Conservation (phyloP, 129 eudicot genomes). For the Kitagawia praeruptora region DNA sequence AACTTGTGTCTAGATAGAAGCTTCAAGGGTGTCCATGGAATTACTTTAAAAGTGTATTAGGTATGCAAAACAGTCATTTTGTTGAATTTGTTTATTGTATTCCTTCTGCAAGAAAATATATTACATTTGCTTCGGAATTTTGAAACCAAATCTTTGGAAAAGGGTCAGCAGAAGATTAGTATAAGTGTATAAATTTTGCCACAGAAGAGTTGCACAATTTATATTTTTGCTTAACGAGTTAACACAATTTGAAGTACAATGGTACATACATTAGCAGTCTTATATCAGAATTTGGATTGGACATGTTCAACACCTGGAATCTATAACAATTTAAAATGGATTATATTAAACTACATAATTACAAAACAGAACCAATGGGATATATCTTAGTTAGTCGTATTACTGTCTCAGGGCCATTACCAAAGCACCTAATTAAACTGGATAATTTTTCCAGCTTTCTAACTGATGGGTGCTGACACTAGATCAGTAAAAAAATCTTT, state of each 20-base stretch:
- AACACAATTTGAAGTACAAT: not conserved
- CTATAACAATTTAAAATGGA: too few species aligned
- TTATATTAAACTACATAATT: too few species aligned
- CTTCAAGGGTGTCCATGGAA: not conserved
- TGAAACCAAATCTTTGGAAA: not conserved
- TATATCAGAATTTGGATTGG: not conserved
- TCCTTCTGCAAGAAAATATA: not conserved
- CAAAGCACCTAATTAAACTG: not conserved
- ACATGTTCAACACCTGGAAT: not conserved
- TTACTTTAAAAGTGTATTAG: not conserved
- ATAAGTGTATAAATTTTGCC: not conserved
- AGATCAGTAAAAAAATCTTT: not conserved
- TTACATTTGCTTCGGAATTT: not conserved
- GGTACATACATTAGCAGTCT: not conserved
- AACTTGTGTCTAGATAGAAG: not conserved
- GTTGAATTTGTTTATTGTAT: not conserved
- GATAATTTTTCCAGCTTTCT: not conserved
- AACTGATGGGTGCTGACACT: not conserved
- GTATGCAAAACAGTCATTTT: not conserved
- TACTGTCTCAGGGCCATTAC: not conserved
- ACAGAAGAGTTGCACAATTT: not conserved
- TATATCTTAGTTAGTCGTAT: not conserved
- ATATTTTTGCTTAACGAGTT: not conserved
- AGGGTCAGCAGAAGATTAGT: not conserved
- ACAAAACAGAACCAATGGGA: too few species aligned